Evolutionary conservation across 371 early-diverging fungal species (phyloP), one percentile per base, ranked within the genome.

Genomic region (Mortierella sp.): DNA sequence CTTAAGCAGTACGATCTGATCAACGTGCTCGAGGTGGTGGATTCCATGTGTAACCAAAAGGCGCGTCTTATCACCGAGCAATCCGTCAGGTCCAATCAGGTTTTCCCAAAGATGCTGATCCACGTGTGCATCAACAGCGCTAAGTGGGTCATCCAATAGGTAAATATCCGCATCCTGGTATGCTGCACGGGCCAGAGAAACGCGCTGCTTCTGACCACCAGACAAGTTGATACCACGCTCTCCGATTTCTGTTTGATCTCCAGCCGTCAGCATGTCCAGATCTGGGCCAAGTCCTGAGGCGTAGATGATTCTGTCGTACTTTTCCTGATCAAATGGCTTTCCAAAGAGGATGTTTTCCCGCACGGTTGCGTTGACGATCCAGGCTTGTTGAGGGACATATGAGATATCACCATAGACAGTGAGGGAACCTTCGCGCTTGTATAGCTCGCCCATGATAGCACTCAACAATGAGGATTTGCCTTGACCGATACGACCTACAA

Each of bases 121-220:
- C 4, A 97, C 97, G 60, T 96, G 95, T 1, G 94, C 92, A 82
- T 97, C 97, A 0, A 97, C 94, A 17, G 96, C 96, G 61, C 88
- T 85, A 40, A 93, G 65, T 21, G 94, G 90, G 53, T 95, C 95
- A 67, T 95, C 95, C 58, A 92, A 47, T 29, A 94, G 78, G 55
- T 92, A 90, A 9, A 96, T 85, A 77, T 95, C 95, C 14, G 94
- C 90, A 55, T 90, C 86, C 43, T 90, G 85, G 66, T 96, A 96
- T 21, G 94, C 90, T 14, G 94, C 94, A 27, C 61, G 64, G 4
- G 76, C 76, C 43, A 76, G 34, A 21, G 66, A 66, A 14, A 82
- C 79, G 9, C 90, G 79, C 53, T 85, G 85, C 57, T 81, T 71
- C 61, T 85, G 83, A 3, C 85, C 86, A 21, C 85, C 85, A 3